Evolutionary conservation across 805 yeast species (phyloP).

Genomic region (Jamesozyma spencerorum): DNA sequence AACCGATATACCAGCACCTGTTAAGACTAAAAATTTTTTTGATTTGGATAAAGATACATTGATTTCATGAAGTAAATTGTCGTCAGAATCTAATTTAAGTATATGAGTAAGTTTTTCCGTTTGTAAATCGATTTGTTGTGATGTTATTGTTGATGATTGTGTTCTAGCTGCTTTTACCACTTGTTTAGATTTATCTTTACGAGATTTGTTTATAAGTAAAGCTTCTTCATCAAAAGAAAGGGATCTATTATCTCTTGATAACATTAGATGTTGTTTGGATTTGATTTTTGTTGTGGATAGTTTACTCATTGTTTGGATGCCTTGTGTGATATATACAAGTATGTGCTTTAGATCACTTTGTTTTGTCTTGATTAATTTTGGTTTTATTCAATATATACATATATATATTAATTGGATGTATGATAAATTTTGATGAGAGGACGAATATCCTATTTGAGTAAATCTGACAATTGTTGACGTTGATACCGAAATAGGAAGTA

Average conservation of each 20-base stretch:
- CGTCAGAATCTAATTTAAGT: conserved; percentile 7
- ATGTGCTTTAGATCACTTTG: no score
- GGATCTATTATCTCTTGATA: conserved; percentile 6
- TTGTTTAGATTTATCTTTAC: conserved; percentile 3
- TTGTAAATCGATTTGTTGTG: conserved; percentile 2
- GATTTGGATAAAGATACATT: conserved; percentile 23
- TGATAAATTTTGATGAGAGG: no score
- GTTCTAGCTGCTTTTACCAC: no score
- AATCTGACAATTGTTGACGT: no score
- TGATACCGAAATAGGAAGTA: no score
- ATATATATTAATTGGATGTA: neutral
- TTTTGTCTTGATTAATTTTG: neutral
- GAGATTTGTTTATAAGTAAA: conserved; percentile 5
- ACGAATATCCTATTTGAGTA: neutral
- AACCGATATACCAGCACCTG: conserved; percentile 96
- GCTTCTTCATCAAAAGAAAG: conserved; percentile 10
- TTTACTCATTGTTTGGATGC: neutral
- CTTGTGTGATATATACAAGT: no score
- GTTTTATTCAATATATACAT: no score
- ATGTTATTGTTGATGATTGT: no score
- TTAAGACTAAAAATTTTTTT: conserved; percentile 53
- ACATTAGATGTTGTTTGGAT: neutral
- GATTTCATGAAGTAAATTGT: conserved; percentile 19
- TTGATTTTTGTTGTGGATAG: neutral
- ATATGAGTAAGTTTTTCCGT: conserved; percentile 15